Evolutionary conservation across 1,139 yeast species (phyloP), one percentile per base, ranked within the genome.

Genomic region (Geotrichum citri-aurantii): DNA sequence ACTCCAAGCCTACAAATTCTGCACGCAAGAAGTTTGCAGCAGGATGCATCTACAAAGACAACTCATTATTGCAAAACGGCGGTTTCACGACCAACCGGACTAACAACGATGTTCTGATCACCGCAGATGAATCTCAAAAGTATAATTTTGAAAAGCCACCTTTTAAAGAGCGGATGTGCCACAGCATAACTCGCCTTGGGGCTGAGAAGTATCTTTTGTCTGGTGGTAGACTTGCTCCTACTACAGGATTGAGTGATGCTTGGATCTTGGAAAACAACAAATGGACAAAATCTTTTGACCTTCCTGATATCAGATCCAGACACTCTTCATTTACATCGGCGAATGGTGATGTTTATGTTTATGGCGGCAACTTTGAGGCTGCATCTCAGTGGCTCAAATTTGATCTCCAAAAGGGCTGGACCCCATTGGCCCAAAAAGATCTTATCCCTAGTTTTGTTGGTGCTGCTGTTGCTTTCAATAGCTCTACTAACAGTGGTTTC

Each of bases 201-300:
- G 65, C 68, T 5, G 66, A 68, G 0, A 63, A 61, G 1, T 62
- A 74, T 0, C 60, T 85, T 2, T 63, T 86, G n/a, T 73, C 82
- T 31, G 95, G 95, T 2, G 96, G 96, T 2, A 77, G 95, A 62
- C 74, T 80, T 2, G 78, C 83, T 7, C 95, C 96, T 0, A 79
- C 80, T 1, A 69, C 71, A 10, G 72, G 75, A 0, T 69, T 81
- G 47, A 52, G 65, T 2, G 84, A 81, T 56, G 69, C 75, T 48
- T 81, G 81, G 81, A 17, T 70, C 1, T 56, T 71, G 2, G 42
- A 54, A 17, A 48, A 59, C 26, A 55, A 64, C 44, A 49, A 61
- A 40, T 81, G 87, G 86, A 52, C 54, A 1, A 57, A 64, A 55
- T 51, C 76, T 52, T 75, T 66, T 3, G 70, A 75, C 24, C 62